Evolutionary conservation across 2,329 filamentous ascomycete species (phyloP), one percentile per base, ranked within the genome.

Genomic region (Neofusicoccum parvum): DNA sequence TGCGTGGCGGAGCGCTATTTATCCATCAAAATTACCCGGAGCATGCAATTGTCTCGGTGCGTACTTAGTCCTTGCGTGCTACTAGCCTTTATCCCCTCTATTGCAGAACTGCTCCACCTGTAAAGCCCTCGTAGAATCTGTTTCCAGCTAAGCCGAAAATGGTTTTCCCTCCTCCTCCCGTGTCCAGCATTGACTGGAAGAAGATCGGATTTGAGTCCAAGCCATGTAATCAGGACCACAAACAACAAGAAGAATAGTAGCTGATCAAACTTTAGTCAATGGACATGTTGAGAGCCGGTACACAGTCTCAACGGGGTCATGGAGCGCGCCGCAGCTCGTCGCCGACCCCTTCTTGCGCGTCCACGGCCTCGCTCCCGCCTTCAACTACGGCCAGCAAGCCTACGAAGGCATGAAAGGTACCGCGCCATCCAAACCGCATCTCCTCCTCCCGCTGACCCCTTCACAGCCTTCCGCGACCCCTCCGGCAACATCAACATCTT

Each of bases 401-500:
- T 56, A 43, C 20, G 51, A 56, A n/a, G 51, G 51, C 36, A 23
- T 56, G 17, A 56, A 56, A 41, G 70, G 70, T 64, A 58, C 34
- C 20, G 3, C 12, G 3, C 34, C 36, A 17, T 14, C 12, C 34
- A 41, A 6, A 17, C 6, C 4, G 4, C 27, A 32, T 5, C 11
- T n/a, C 36, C 17, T 2, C 10, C 9, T 70, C 70, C 65, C 59
- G 66, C 11, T 66, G 66, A 36, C 62, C 68, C 9, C 15, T 5
- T 23, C 5, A 15, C 51, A 54, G 71, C 70, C 5, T 62, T 67
- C 59, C 70, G 70, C 17, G 59, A 39, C 15, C 66, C 66, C 1
- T 34, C 70, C 4, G 68, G 68, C 50, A 64, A 72, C n/a, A 75
- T 78, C 64, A 67, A 68, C 59, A 46, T 78, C 53, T 78, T 78